A percentile compares a stretch with the other conserved stretches of the same genome.
These are phyloP conservation scores for Syncephalastrum racemosum DNA, from an alignment of 371 early-diverging fungal species.

Conservation along the genomic window DNA sequence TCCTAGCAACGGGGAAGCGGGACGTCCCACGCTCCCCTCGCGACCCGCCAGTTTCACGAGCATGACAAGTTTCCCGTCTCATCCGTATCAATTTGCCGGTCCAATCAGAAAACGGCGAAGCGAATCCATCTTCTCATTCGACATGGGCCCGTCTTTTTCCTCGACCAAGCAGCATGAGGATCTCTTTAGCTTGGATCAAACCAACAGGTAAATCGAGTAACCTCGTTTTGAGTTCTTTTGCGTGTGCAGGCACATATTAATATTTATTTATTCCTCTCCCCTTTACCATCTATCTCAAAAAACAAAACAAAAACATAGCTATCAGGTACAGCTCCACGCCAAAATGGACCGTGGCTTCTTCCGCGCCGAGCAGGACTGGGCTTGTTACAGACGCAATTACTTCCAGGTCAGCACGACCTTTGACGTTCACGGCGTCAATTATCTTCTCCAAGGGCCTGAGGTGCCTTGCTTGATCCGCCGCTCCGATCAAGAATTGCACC, in stretches of 20 bases:
- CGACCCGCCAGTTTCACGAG: conserved; percentile 45
- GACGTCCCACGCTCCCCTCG: conserved; percentile 36
- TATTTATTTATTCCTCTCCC: neutral
- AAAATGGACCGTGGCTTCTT: conserved; percentile 82
- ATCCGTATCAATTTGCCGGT: conserved; percentile 38
- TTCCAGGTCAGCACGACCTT: conserved; percentile 82
- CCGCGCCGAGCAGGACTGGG: conserved; percentile 80
- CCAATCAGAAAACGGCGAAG: conserved; percentile 42
- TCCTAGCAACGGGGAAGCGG: conserved; percentile 1
- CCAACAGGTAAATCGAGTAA: conserved; percentile 31
- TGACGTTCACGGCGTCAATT: conserved; percentile 47
- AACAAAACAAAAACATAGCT: conserved; percentile 15
- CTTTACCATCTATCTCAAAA: neutral
- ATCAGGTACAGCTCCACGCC: conserved; percentile 54
- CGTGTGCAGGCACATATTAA: neutral
- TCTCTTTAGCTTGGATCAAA: conserved; percentile 44
- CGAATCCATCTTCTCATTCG: conserved; percentile 50
- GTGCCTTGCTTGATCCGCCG: conserved; percentile 54
- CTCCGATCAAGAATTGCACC: conserved; percentile 35
- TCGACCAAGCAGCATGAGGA: conserved; percentile 41
- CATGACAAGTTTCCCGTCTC: conserved; percentile 40
- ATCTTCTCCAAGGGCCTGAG: conserved; percentile 39
- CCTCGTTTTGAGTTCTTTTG: neutral
- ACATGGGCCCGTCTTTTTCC: conserved; percentile 46
- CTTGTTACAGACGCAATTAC: conserved; percentile 91